Base-by-base conservation (phyloP, 2,329 filamentous ascomycete genomes). In the Exophiala sp. region DNA sequence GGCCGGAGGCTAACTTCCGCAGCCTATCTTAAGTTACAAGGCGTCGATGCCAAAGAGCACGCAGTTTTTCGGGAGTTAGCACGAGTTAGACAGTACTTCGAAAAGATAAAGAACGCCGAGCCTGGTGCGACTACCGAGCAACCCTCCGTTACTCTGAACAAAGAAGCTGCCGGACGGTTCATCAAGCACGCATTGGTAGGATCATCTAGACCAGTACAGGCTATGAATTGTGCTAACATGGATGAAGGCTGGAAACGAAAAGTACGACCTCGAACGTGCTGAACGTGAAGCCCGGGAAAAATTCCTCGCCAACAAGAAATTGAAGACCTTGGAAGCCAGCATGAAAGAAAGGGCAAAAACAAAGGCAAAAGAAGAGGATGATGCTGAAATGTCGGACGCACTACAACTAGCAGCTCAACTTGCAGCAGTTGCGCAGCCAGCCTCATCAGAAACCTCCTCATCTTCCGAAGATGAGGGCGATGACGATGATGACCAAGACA, bases 21-120 rank as follows among this genome's bases (percentile, higher is more conserved):
- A 86, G 89, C 87, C 48, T 86, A 88, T 58, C 77, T 99, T 18
- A 85, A 86, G 58, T 80, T 96, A 7, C 85, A 90, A 62, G 90
- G 88, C 53, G 79, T 86, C 29, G 82, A 96, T 66, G 86, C 88
- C n/a, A 90, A 88, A 69, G 80, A 87, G 48, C 92, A 97, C 68
- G 81, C 89, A 24, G 83, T 99, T 55, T 94, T 90, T 72, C 80
- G 81, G 55, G 94, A 99, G 75, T 80, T 99, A 59, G 86, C 84
- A 54, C 85, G 94, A 52, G 86, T 97, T 50, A 90, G 86, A 70
- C 87, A 91, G 68, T 97, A 97, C 71, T 95, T 96, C 72, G 84
- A 82, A 55, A 99, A 97, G 75, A 92, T 97, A 69, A 89, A 94
- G 67, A 76, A 78, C 11, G 80, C 84, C 2, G 91, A 96, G 71